Conservation (phyloP, 192 early-diverging fungal genomes). For the Geranomyces variabilis region DNA sequence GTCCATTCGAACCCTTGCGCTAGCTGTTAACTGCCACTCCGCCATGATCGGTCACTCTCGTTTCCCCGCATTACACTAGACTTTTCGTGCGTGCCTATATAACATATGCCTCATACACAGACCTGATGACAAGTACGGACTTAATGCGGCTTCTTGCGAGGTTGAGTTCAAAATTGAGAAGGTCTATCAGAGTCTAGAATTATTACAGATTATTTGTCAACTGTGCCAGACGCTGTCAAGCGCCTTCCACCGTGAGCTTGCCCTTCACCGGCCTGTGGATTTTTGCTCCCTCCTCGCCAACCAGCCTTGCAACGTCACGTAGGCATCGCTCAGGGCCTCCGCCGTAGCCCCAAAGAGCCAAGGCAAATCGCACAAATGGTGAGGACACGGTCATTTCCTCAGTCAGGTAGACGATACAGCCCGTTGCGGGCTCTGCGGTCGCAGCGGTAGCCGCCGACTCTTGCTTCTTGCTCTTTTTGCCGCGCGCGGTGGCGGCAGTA, state of each 20-base stretch:
- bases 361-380: slow-evolving; percentile 6
- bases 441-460: neutral
- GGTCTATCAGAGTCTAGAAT: no score
- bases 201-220: no score
- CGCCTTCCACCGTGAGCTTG: neutral
- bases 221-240: no score
- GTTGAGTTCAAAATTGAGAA: no score
- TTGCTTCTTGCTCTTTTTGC: no score
- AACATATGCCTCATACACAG: no score
- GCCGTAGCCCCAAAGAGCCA: slow-evolving; percentile 17
- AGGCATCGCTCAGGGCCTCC: neutral
- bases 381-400: slow-evolving; percentile 7
- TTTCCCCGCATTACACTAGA: no score
- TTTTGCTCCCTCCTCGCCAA: neutral
- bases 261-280: slow-evolving; percentile 15
- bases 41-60: no score
- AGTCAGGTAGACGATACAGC: slow-evolving; percentile 26
- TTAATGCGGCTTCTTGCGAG: no score
- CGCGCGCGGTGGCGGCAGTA: no score
- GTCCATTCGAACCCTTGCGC: neutral
- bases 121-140: no score
- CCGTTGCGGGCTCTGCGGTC: neutral
- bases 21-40: neutral
- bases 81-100: no score
- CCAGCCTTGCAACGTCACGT: neutral